These are phyloP conservation scores for Metschnikowia continentalis DNA, from an alignment of 805 yeast species.

Conservation along the genomic window DNA sequence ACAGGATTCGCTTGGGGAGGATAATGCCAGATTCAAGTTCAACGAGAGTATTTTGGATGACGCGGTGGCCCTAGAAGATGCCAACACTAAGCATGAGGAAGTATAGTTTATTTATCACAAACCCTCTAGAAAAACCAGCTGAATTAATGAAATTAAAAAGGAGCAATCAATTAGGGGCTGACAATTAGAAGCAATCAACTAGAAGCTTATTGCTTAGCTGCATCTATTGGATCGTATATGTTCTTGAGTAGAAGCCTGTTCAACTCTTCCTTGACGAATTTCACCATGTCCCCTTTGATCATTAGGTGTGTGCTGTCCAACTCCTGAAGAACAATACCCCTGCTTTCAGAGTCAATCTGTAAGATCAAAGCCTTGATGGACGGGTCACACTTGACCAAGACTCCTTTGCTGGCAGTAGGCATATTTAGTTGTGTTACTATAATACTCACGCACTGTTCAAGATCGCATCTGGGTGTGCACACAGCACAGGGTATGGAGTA, in stretches of 20 bases:
- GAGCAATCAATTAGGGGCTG: too few species aligned
- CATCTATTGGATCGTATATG: constrained; percentile 79
- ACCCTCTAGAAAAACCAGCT: neutral
- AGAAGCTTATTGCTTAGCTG: constrained; percentile 36
- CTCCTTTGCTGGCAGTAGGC: constrained; percentile 44
- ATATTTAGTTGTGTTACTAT: constrained; percentile 15
- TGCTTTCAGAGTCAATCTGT: constrained; percentile 69
- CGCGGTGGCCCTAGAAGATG: constrained; percentile 11
- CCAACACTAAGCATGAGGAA: neutral
- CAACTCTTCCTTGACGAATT: constrained; percentile 70
- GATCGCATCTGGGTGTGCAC: neutral
- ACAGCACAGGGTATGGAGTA: neutral
- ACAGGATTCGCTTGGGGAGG: constrained; percentile 20
- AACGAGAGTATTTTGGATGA: constrained; percentile 26
- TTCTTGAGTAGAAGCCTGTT: constrained; percentile 75
- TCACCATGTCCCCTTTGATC: constrained; percentile 73
- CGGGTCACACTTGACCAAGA: constrained; percentile 68
- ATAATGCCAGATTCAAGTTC: constrained; percentile 13
- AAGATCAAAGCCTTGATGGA: constrained; percentile 84
- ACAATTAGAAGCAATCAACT: neutral
- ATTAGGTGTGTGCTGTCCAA: constrained; percentile 88
- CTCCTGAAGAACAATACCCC: constrained; percentile 71
- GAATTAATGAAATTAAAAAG: neutral
- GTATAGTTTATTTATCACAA: neutral
- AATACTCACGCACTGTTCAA: neutral